phyloP scores from a whole-genome alignment of 2,329 filamentous ascomycete species.

The Colletotrichum incanum region DNA sequence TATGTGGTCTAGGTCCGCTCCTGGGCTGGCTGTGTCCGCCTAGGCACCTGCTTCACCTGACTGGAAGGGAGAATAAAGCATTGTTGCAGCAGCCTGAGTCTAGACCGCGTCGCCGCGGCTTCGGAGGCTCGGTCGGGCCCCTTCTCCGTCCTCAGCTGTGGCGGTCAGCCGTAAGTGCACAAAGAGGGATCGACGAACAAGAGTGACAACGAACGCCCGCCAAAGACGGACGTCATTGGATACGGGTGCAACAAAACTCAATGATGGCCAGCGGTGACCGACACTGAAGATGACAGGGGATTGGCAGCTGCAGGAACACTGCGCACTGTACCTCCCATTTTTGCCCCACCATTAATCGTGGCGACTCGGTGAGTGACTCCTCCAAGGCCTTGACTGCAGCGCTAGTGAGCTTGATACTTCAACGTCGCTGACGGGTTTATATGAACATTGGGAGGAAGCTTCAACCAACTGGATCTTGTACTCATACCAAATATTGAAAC shows the following conservation, averaged over 20 bases:
- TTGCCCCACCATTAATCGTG: constrained; percentile 2
- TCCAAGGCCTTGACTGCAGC: constrained; percentile 12
- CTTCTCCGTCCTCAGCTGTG: constrained; percentile 19
- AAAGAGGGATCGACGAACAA: constrained; percentile 7
- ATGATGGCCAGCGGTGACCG: not conserved
- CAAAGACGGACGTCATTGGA: constrained; percentile 33
- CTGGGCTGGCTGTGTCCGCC: not conserved
- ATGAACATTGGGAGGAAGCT: not conserved
- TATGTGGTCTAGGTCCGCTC: not conserved
- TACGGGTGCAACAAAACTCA: not conserved
- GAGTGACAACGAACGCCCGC: constrained; percentile 18
- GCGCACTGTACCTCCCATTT: not conserved
- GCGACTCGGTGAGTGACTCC: constrained; percentile 37
- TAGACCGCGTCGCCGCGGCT: not conserved
- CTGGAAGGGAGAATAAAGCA: not conserved
- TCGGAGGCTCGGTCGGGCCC: constrained; percentile 25
- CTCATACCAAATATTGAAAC: not conserved
- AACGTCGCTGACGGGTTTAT: constrained; percentile 8
- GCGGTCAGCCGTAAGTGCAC: constrained; percentile 22
- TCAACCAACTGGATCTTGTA: not conserved
- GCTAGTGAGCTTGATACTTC: constrained; percentile 24
- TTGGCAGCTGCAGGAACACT: constrained; percentile 19
- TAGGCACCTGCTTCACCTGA: not conserved
- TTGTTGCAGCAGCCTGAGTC: not conserved
- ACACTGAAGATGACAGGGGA: constrained; percentile 6